Evolutionary conservation across 345 rosid genomes (phyloP).

Genomic region (Odontarrhena argentea): DNA sequence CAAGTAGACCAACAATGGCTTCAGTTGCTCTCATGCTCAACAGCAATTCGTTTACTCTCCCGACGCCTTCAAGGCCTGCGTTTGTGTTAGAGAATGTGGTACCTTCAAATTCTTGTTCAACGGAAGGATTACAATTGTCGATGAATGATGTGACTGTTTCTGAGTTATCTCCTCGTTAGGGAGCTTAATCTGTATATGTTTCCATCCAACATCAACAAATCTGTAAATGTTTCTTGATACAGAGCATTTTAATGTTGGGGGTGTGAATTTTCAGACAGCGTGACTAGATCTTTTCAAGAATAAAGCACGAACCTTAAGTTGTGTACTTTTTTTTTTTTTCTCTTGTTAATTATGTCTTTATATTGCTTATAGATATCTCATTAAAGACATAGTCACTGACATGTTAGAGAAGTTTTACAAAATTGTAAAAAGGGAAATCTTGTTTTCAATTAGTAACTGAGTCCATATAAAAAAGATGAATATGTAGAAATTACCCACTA

Average conservation of each 20-base stretch:
- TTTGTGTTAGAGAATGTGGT: slow-evolving; percentile 34
- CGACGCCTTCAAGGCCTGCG: slow-evolving; percentile 49
- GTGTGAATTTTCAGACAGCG: neutral
- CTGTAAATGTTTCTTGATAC: neutral
- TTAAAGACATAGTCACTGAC: neutral
- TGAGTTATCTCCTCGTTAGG: slow-evolving; percentile 30
- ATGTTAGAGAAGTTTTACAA: too few species aligned
- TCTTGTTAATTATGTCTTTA: too few species aligned
- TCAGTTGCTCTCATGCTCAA: slow-evolving; percentile 50
- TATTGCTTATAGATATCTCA: too few species aligned
- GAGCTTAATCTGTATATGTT: slow-evolving; percentile 7
- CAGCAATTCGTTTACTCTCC: slow-evolving; percentile 46
- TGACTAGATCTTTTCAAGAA: neutral
- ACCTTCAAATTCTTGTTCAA: slow-evolving; percentile 24
- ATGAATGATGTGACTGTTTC: slow-evolving; percentile 34
- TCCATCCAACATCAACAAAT: too few species aligned
- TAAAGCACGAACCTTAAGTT: neutral
- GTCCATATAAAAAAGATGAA: too few species aligned
- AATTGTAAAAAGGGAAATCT: too few species aligned
- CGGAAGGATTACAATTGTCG: slow-evolving; percentile 29
- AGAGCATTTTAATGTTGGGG: neutral
- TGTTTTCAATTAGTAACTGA: too few species aligned
- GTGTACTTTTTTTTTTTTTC: neutral
- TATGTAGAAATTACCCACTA: too few species aligned
- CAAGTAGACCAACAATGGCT: slow-evolving; percentile 54